Percentiles rank a stretch among this genome's conserved stretches.
Conservation (phyloP, 2,329 filamentous ascomycete species). For the Huntiella moniliformis region DNA sequence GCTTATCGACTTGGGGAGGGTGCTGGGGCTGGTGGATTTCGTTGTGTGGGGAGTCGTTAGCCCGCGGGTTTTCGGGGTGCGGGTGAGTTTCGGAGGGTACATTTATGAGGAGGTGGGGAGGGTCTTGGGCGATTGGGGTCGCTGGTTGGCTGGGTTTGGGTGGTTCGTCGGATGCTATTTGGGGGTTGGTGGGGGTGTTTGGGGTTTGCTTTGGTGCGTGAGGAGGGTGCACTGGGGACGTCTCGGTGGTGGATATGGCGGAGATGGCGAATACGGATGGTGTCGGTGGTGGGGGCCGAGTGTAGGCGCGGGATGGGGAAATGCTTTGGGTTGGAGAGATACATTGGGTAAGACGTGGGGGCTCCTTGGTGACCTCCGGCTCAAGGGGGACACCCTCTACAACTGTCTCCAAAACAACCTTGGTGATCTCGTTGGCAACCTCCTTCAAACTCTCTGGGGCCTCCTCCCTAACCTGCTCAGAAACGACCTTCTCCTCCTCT, state of each 20-base stretch:
- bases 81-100: neutral
- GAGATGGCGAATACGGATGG: neutral
- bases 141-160: neutral
- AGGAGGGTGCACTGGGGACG: neutral
- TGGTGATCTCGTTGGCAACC: no score
- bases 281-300: neutral
- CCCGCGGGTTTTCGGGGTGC: neutral
- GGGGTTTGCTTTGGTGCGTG: neutral
- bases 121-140: neutral
- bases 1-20: constrained; percentile 4
- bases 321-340: no score
- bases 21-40: constrained; percentile 6
- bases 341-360: no score
- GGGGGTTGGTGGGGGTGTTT: neutral
- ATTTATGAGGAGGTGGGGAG: neutral
- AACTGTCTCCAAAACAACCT: no score
- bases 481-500: neutral
- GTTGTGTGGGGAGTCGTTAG: constrained; percentile 4
- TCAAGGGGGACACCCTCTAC: no score
- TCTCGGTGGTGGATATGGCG: neutral
- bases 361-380: no score
- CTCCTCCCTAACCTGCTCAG: no score
- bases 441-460: no score
- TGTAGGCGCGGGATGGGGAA: no score
- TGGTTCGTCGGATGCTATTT: neutral